A percentile compares a stretch with the other conserved stretches of the same genome.
Evolutionary conservation across 129 eudicot genomes (phyloP).

Genomic region (Helianthus tuberosus): DNA sequence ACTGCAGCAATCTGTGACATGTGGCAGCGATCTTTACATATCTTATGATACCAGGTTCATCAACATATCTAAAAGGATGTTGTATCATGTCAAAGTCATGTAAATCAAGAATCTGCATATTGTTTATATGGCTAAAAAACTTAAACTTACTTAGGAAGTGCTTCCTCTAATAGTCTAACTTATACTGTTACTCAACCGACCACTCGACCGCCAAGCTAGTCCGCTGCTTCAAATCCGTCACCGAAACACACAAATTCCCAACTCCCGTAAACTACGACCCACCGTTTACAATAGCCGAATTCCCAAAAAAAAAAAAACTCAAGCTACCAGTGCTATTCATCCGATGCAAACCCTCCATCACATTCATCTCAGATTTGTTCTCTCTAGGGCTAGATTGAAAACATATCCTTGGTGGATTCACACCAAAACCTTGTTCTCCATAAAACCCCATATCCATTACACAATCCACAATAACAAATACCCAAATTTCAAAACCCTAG

Average conservation of each 20-base stretch:
- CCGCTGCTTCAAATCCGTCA: conserved; percentile 63
- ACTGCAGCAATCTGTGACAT: too few relatives aligned
- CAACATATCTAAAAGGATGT: conserved; percentile 53
- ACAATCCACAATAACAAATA: neutral
- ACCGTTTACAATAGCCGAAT: conserved; percentile 41
- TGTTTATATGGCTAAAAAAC: conserved; percentile 17
- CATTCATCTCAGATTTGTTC: conserved; percentile 55
- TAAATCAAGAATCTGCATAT: neutral
- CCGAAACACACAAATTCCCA: conserved; percentile 53
- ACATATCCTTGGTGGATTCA: conserved; percentile 45
- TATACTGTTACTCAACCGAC: conserved; percentile 83
- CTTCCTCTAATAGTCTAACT: conserved; percentile 89
- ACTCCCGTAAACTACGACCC: conserved; percentile 23
- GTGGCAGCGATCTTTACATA: conserved; percentile 85
- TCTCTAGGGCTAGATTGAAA: conserved; percentile 50
- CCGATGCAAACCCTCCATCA: conserved; percentile 37
- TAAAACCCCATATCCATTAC: conserved; percentile 47
- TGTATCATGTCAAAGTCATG: conserved; percentile 15
- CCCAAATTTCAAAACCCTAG: conserved; percentile 30
- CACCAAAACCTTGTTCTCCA: conserved; percentile 34
- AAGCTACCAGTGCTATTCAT: conserved; percentile 38
- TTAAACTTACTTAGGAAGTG: conserved; percentile 80
- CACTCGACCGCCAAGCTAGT: conserved; percentile 71
- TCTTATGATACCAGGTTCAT: conserved; percentile 77
- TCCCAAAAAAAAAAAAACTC: conserved; percentile 35